These are phyloP conservation scores for Acanthamoeba sp. DNA, from an alignment of 208 protist genomes.

Conservation along the genomic window DNA sequence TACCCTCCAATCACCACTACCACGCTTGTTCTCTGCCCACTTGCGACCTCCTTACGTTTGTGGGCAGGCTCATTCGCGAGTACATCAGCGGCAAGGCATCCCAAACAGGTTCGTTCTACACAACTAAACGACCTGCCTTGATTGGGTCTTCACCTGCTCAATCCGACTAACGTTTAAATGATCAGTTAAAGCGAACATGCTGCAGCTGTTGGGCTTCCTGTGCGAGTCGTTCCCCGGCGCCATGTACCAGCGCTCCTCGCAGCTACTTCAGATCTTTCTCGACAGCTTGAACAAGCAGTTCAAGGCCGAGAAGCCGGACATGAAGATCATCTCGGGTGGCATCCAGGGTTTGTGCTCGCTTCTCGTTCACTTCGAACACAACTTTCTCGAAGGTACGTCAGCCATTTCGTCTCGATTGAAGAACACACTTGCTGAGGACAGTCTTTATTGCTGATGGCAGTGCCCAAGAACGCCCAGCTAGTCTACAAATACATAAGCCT, in stretches of 20 bases:
- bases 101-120: conserved; percentile 8
- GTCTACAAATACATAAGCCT: conserved; percentile 79
- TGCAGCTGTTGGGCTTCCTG: conserved; percentile 74
- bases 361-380: conserved; percentile 73
- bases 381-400: conserved; percentile 65
- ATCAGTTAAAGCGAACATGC: conserved; percentile 65
- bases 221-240: conserved; percentile 68
- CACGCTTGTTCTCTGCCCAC: background rate
- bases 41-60: background rate
- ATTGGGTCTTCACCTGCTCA: background rate
- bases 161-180: background rate
- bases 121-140: background rate
- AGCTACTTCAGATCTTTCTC: conserved; percentile 76
- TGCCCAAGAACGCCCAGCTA: conserved; percentile 73
- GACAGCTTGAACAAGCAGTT: conserved; percentile 78
- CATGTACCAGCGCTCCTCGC: conserved; percentile 70
- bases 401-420: too few relatives aligned
- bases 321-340: conserved; percentile 79
- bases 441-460: background rate
- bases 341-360: conserved; percentile 75
- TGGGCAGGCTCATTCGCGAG: conserved; percentile 49
- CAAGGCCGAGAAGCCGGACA: conserved; percentile 72
- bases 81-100: conserved; percentile 73
- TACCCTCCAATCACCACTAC: background rate
- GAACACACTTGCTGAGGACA: background rate